Percentiles rank a stretch among this genome's conserved stretches.
phyloP scores from a whole-genome alignment of 306 rosid species.

The Trifolium subterraneum region DNA sequence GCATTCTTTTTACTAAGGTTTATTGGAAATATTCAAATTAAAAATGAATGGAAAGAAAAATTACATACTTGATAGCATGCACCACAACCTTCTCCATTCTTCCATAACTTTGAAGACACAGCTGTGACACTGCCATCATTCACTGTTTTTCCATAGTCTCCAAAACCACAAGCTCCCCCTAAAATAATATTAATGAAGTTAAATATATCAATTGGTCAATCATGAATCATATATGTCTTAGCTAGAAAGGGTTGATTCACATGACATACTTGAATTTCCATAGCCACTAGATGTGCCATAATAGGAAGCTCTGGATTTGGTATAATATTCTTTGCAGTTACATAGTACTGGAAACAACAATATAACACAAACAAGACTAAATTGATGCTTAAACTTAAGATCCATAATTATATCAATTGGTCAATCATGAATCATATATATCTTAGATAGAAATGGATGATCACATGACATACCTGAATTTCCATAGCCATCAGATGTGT shows the following conservation, averaged over 20 bases:
- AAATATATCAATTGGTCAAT: not conserved
- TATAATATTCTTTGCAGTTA: constrained; percentile 51
- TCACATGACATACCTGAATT: too few relatives aligned
- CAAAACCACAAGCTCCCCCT: constrained; percentile 95
- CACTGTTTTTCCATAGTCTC: constrained; percentile 72
- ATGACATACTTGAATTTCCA: constrained; percentile 62
- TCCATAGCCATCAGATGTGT: constrained; percentile 79
- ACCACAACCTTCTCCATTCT: constrained; percentile 82
- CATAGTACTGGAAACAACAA: constrained; percentile 63
- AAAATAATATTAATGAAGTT: not conserved
- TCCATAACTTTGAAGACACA: constrained; percentile 61
- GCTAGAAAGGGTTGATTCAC: not conserved
- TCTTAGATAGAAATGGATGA: not conserved
- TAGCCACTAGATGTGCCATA: constrained; percentile 80
- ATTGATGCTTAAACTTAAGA: constrained; percentile 38
- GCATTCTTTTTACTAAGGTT: not conserved
- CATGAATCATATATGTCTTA: not conserved
- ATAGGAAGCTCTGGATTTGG: constrained; percentile 74
- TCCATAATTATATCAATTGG: not conserved
- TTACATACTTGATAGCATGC: constrained; percentile 73
- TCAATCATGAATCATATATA: not conserved
- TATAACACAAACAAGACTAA: constrained; percentile 50
- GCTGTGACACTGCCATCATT: constrained; percentile 78
- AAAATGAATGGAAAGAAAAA: not conserved
- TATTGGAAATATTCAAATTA: not conserved